Conservation (phyloP, 176 grass and related monocot genomes). For the Oryza australiensis region DNA sequence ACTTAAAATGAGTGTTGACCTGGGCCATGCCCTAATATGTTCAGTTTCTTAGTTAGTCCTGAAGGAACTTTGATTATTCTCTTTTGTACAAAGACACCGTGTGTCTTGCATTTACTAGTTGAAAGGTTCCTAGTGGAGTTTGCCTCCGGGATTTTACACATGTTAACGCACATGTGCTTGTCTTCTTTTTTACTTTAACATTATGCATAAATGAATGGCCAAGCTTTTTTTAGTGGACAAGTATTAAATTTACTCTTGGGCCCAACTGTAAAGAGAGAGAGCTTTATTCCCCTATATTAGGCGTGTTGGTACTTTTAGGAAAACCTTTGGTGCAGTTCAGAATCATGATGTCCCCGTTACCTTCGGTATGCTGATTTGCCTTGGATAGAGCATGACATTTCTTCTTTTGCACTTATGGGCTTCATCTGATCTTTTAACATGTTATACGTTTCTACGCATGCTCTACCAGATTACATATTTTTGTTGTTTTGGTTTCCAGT, state of each 20-base stretch:
- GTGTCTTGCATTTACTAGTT: neutral
- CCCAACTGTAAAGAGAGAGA: neutral
- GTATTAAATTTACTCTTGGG: neutral
- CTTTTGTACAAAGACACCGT: neutral
- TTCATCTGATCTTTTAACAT: neutral
- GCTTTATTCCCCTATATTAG: neutral
- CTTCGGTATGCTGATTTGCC: neutral
- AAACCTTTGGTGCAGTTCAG: slow-evolving; percentile 7
- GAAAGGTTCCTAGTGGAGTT: neutral
- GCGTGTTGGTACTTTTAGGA: neutral
- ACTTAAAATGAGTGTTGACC: slow-evolving; percentile 11
- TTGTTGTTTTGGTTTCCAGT: slow-evolving; percentile 12
- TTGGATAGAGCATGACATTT: slow-evolving; percentile 6
- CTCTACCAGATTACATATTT: neutral
- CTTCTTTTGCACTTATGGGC: neutral
- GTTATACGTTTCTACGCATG: neutral
- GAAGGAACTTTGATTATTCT: neutral
- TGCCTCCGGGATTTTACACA: neutral
- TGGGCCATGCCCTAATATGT: neutral
- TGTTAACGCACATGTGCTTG: neutral
- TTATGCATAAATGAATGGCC: neutral
- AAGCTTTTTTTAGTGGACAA: neutral
- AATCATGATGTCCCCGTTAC: slow-evolving; percentile 17
- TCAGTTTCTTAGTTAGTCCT: neutral
- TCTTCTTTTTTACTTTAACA: neutral